A percentile compares a stretch with the other conserved stretches of the same genome.
Conservation (phyloP, 31 red algal species). For the Endocladia muricata region DNA sequence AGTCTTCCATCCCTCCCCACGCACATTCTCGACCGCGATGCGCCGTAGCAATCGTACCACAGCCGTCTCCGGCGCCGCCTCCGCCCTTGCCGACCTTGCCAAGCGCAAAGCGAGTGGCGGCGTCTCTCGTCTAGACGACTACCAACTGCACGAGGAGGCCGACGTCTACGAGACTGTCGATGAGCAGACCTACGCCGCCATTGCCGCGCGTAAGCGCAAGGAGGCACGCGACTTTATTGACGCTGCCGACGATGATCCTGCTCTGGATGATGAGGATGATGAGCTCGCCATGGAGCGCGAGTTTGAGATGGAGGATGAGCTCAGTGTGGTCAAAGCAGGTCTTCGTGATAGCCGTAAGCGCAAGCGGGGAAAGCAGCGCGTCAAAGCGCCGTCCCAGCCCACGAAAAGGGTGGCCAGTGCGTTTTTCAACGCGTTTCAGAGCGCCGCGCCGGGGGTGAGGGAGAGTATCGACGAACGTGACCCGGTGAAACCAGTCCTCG, state of each 20-base stretch:
- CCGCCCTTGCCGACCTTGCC: conserved; percentile 66
- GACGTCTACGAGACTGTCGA: conserved; percentile 86
- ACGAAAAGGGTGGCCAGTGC: conserved; percentile 35
- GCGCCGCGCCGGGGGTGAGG: not conserved
- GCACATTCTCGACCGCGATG: not conserved
- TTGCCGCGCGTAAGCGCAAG: conserved; percentile 53
- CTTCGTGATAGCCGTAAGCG: conserved; percentile 8
- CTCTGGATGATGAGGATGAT: conserved; percentile 26
- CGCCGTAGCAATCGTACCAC: conserved; percentile 5
- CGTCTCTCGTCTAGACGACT: conserved; percentile 51
- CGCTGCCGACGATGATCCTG: conserved; percentile 18
- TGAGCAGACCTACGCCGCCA: conserved; percentile 67
- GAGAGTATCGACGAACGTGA: not conserved
- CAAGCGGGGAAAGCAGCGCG: conserved; percentile 25
- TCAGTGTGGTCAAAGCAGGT: conserved; percentile 12
- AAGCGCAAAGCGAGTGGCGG: conserved; percentile 49
- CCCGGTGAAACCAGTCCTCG: conserved; percentile 16
- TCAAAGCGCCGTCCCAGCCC: conserved; percentile 4
- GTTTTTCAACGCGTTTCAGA: conserved; percentile 38
- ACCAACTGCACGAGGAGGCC: conserved; percentile 70
- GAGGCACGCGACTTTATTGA: conserved; percentile 72
- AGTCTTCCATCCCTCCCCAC: not conserved
- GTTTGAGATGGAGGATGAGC: conserved; percentile 61
- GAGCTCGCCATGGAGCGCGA: conserved; percentile 47
- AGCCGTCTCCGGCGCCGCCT: not conserved